phyloP scores from a whole-genome alignment of 2,329 filamentous ascomycete genomes.

The Epicoccum sorghinum region DNA sequence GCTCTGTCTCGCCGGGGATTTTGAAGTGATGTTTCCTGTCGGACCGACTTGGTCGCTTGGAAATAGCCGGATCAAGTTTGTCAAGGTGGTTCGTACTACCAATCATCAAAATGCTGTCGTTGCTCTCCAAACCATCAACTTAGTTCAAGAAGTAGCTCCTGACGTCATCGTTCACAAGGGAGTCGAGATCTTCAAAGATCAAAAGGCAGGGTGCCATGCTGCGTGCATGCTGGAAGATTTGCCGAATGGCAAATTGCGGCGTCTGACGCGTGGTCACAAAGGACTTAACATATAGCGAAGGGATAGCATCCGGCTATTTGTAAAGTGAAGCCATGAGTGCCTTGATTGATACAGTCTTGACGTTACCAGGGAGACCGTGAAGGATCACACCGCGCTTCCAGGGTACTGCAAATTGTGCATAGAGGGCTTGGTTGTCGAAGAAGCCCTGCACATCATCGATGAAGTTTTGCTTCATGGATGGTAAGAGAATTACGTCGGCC shows the following conservation, averaged over 20 bases:
- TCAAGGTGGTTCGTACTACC: slow-evolving; percentile 69
- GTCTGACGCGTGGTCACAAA: slow-evolving; percentile 56
- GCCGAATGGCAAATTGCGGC: slow-evolving; percentile 55
- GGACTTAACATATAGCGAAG: slow-evolving; percentile 60
- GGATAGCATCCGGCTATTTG: slow-evolving; percentile 56
- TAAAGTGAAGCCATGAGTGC: slow-evolving; percentile 69
- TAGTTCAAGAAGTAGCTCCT: slow-evolving; percentile 75
- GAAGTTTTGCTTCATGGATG: slow-evolving; percentile 66
- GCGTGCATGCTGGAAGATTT: slow-evolving; percentile 58
- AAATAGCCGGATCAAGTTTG: slow-evolving; percentile 66
- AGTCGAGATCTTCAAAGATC: slow-evolving; percentile 73
- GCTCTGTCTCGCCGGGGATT: slow-evolving; percentile 42
- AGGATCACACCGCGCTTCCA: slow-evolving; percentile 57
- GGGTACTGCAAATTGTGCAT: slow-evolving; percentile 52
- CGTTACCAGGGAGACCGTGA: slow-evolving; percentile 65
- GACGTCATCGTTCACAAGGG: slow-evolving; percentile 63
- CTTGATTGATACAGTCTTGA: slow-evolving; percentile 73
- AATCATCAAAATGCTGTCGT: slow-evolving; percentile 72
- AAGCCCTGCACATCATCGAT: slow-evolving; percentile 69
- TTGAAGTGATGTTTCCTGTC: slow-evolving; percentile 54
- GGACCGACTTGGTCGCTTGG: slow-evolving; percentile 52
- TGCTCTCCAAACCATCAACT: slow-evolving; percentile 70
- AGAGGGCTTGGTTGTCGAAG: slow-evolving; percentile 45
- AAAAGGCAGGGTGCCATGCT: slow-evolving; percentile 69
- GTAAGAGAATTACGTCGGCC: slow-evolving; percentile 69